Evolutionary conservation across 176 grass and related monocot genomes (phyloP), one percentile per base, ranked within the genome.

Genomic region (Aegilops speltoides): DNA sequence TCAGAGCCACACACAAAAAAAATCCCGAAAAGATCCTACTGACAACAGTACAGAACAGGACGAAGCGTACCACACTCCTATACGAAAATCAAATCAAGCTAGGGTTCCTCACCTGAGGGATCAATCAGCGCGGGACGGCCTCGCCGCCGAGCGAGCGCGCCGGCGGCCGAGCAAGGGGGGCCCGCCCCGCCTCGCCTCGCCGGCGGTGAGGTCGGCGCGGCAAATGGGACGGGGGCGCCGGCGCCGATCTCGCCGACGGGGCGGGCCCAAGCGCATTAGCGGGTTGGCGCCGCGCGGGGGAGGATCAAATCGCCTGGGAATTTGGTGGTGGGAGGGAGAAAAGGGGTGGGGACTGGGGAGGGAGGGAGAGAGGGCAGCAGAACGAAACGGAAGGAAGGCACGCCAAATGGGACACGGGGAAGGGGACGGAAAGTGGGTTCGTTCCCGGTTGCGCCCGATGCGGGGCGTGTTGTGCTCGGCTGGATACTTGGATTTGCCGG

Each of bases 401-500:
- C 78, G 78, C 61, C 60, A 65, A 46, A 66, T 66, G 8, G 24
- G 61, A 66, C 73, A 75, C 78, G 60, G 60, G 77, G 15, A 16
- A 25, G 22, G 37, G 19, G 6, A 57, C 29, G 75, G 52, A 15
- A 23, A 4, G 1, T 3, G 16, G 77, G 15, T 36, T 28, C 10
- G 2, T 19, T 10, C 19, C 76, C 26, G 78, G 5, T 46, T 54
- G 50, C 50, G 50, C 50, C 16, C 50, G 50, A 54, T 2, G 50
- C 50, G 50, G 15, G 50, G 50, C 15, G 50, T 17, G 50, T 1
- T 48, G 48, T 52, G 48, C 0, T 52, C 48, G 48, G 48, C 8
- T 7, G 36, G n/a, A 63, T n/a, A n/a, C n/a, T n/a, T 79, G 78
- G 62, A 66, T 80, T 80, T 81, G 79, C 79, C 79, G 79, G 79